Evolutionary conservation across 2,329 filamentous ascomycete genomes (phyloP).

Genomic region (Colletotrichum aenigma): DNA sequence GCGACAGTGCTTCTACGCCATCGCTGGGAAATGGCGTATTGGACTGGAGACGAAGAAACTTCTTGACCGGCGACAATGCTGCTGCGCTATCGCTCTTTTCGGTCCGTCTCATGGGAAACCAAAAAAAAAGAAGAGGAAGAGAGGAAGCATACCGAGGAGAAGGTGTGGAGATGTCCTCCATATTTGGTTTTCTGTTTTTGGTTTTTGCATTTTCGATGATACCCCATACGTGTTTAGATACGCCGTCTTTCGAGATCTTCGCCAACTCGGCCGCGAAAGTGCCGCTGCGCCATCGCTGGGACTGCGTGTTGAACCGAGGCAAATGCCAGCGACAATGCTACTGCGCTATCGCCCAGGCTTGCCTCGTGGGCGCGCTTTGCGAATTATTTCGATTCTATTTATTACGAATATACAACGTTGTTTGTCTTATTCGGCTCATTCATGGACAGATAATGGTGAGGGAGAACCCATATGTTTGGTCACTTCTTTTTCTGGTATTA

Average conservation of each 20-base stretch:
- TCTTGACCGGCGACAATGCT: slow-evolving; percentile 54
- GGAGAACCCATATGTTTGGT: neutral
- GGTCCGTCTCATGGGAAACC: slow-evolving; percentile 17
- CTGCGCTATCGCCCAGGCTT: slow-evolving; percentile 54
- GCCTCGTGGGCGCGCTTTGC: slow-evolving; percentile 50
- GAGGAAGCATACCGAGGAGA: neutral
- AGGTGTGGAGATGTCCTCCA: slow-evolving; percentile 9
- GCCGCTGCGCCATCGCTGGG: slow-evolving; percentile 61
- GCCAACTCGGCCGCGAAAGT: slow-evolving; percentile 56
- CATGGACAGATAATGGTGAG: neutral
- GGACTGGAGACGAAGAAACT: slow-evolving; percentile 38
- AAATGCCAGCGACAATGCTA: slow-evolving; percentile 54
- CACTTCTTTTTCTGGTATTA: neutral
- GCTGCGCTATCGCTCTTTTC: slow-evolving; percentile 51
- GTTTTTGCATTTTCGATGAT: slow-evolving; percentile 37
- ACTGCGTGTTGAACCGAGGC: slow-evolving; percentile 56
- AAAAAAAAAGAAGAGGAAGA: neutral
- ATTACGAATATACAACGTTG: neutral
- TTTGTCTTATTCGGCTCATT: neutral
- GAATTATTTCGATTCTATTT: slow-evolving; percentile 21
- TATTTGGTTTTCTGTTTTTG: slow-evolving; percentile 25
- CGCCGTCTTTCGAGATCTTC: slow-evolving; percentile 45
- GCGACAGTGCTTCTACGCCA: slow-evolving; percentile 52
- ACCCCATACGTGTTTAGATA: slow-evolving; percentile 50
- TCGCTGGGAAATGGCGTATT: slow-evolving; percentile 51